Base-by-base conservation (phyloP, 2,329 filamentous ascomycete genomes). In the Pseudogymnoascus sp. region DNA sequence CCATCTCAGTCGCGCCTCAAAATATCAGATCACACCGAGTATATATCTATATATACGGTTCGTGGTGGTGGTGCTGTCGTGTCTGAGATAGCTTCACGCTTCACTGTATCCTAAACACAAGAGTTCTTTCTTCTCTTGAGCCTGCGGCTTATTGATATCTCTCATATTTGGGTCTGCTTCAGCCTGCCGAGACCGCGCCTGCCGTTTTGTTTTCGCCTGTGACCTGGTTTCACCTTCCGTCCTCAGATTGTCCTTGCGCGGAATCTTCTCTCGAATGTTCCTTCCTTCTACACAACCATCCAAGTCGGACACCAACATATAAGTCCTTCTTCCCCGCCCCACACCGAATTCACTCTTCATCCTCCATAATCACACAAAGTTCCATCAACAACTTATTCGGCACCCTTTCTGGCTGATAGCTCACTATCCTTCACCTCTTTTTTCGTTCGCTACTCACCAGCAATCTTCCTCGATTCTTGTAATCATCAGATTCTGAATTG, bases 401-500 rank as follows among this genome's bases (percentile, higher is more conserved):
- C 57, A 54, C n/a, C 22, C 34, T 37, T 58, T 30, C 25, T 58
- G 57, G 57, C 57, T 37, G 57, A 22, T 58, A 58, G 57, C 57
- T 58, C 37, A 37, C 57, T 58, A 58, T 58, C 57, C 32, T 58
- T 58, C 57, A 54, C 47, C 47, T 54, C 43, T 25, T 18, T 54
- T 54, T 58, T 39, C 32, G 57, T 58, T 58, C 57, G 57, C 57
- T 58, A 58, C 32, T 39, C 57, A 25, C 11, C 32, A 18, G 14
- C 34, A 58, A 37, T 58, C 57, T 58, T 37, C 57, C 34, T 16
- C 57, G 38, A 38, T 38, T 58, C 57, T 58, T 38, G 57, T 39
- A 58, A 58, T 58, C 57, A 58, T 58, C 57, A 58, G 57, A 38
- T 38, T 58, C 57, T 18, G 57, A 38, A 37, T 58, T 58, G 32